Evolutionary conservation across 306 rosid species (phyloP), one percentile per base, ranked within the genome.

Genomic region (Acmispon strigosus): DNA sequence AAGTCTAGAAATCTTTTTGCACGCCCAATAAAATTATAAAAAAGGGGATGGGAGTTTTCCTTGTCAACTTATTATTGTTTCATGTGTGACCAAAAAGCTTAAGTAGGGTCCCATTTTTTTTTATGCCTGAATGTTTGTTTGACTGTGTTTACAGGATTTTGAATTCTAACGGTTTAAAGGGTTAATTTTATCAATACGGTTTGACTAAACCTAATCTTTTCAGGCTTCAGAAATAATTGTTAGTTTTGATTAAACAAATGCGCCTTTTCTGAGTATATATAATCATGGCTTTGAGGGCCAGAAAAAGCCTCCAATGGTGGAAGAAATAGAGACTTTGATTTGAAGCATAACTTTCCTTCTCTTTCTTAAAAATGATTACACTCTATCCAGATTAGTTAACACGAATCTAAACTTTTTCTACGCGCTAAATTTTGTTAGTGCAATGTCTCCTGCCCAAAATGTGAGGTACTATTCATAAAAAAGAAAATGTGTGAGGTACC

Each of bases 291-390:
- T 79, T 66, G 75, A 56, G 45, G 62, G 39, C 49, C 62, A 47
- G 13, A 17, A 29, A 74, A 84, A 78, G 84, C 73, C 82, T 36
- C 69, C 83, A 75, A 73, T 78, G 44, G 70, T 50, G 66, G 57
- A 73, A 72, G 50, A 24, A 66, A 72, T 29, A 66, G 27, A 72
- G 70, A 13, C 89, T 86, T 88, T 88, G 85, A 82, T 88, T 71
- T 69, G 76, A 84, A 82, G 95, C 86, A 53, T 84, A n/a, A 69
- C 82, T 60, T 62, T 49, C 27, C 45, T 61, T 44, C 15, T 7
- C 32, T 41, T 32, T 72, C 69, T 4, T 13, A 8, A 55, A 44
- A 10, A 47, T 72, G 19, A 47, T 44, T 18, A 24, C 4, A 56
- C 22, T 6, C 37, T 20, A 5, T 14, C 12, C 6, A 70, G 16